phyloP scores from a whole-genome alignment of 805 yeast species.

The Hanseniaspora meyeri region DNA sequence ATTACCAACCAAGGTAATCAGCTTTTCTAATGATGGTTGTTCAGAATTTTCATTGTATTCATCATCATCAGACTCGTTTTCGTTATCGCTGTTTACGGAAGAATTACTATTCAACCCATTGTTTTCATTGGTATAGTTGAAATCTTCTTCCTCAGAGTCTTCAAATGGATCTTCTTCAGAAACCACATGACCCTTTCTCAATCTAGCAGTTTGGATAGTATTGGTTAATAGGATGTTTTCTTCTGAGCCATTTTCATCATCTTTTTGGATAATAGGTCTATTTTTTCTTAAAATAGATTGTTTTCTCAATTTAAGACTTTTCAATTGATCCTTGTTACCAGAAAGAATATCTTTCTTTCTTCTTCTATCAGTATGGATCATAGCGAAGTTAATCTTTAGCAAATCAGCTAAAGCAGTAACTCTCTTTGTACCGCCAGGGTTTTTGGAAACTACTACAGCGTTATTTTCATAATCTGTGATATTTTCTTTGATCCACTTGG shows the following conservation, averaged over 20 bases:
- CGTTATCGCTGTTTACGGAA: slow-evolving; percentile 21
- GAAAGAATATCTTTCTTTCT: slow-evolving; percentile 57
- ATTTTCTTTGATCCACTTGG: slow-evolving; percentile 88
- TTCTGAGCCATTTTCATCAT: slow-evolving; percentile 42
- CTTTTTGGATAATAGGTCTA: slow-evolving; percentile 31
- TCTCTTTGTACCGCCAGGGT: slow-evolving; percentile 97
- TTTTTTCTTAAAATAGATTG: slow-evolving; percentile 37
- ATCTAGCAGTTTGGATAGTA: slow-evolving; percentile 88
- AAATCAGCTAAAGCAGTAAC: slow-evolving; percentile 97
- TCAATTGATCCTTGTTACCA: slow-evolving; percentile 30
- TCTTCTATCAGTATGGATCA: slow-evolving; percentile 97
- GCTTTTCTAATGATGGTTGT: slow-evolving; percentile 45
- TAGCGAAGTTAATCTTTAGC: slow-evolving; percentile 88
- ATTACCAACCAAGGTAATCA: slow-evolving; percentile 92
- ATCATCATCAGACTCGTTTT: slow-evolving; percentile 66
- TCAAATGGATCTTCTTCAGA: slow-evolving; percentile 46
- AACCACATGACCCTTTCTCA: slow-evolving; percentile 93
- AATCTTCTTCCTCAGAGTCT: slow-evolving; percentile 22
- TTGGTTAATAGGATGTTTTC: slow-evolving; percentile 59
- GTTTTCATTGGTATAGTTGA: slow-evolving; percentile 17
- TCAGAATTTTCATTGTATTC: slow-evolving; percentile 59
- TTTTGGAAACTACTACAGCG: slow-evolving; percentile 85
- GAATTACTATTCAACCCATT: slow-evolving; percentile 26
- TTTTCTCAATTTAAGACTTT: slow-evolving; percentile 32
- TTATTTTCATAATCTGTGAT: slow-evolving; percentile 75